Conservation (phyloP, 192 early-diverging fungal genomes). For the Coemansia sp. region DNA sequence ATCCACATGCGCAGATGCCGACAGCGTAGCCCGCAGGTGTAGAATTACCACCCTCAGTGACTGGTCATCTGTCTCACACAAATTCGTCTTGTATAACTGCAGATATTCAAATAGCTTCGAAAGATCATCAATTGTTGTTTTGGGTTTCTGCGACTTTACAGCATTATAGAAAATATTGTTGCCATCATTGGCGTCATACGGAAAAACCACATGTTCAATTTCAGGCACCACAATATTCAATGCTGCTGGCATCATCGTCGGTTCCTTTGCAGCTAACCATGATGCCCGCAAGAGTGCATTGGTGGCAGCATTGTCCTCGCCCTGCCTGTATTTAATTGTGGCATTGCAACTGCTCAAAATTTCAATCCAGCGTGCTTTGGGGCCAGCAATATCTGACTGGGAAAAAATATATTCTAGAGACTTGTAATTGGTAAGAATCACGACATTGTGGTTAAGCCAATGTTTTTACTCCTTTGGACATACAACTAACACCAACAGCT, state of each 20-base stretch:
- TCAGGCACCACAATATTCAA: no score
- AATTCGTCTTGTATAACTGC: background rate
- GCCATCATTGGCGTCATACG: no score
- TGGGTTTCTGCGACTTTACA: no score
- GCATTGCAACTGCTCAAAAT: background rate
- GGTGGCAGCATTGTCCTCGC: constrained; percentile 9
- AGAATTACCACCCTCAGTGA: background rate
- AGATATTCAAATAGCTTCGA: background rate
- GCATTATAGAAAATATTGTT: no score
- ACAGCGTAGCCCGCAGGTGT: background rate
- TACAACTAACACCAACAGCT: constrained; percentile 10
- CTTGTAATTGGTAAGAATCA: background rate
- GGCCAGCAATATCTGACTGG: background rate
- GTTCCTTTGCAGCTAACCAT: background rate
- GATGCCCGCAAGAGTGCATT: background rate
- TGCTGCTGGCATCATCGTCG: no score
- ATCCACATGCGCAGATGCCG: background rate
- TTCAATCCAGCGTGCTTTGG: constrained; percentile 9
- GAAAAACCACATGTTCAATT: no score
- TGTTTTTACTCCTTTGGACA: background rate
- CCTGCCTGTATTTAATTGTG: constrained; percentile 6
- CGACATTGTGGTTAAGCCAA: no score
- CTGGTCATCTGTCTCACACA: background rate
- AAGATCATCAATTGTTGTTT: background rate
- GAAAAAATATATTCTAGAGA: constrained; percentile 5